Evolutionary conservation across 768 basidiomycete genomes (phyloP).

Genomic region (Filobasidium floriforme): DNA sequence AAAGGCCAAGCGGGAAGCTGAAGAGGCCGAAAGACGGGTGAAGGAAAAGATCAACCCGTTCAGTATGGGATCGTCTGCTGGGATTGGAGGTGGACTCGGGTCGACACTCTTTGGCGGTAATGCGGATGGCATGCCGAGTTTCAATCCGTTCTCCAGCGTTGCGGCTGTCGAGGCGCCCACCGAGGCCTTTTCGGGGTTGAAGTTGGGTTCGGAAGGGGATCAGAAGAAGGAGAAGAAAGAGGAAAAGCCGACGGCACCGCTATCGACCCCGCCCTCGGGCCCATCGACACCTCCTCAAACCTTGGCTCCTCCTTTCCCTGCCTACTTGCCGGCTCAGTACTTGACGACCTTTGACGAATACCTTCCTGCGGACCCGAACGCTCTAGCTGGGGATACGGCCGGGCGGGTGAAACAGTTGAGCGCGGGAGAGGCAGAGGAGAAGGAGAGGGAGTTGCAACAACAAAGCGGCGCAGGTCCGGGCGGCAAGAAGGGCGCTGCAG

Average conservation of each 20-base stretch:
- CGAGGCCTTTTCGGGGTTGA: constrained; percentile 13
- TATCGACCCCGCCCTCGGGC: constrained; percentile 23
- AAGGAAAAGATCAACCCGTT: constrained; percentile 43
- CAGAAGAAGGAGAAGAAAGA: no score
- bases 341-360: constrained; percentile 40
- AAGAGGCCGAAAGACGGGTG: constrained; percentile 27
- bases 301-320: constrained; percentile 37
- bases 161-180: constrained; percentile 11
- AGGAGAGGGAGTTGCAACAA: constrained; percentile 48
- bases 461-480: constrained; percentile 46
- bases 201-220: no score
- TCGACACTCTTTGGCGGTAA: constrained; percentile 28
- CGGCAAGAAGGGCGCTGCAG: constrained; percentile 42
- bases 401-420: constrained; percentile 17
- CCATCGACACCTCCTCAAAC: constrained; percentile 22
- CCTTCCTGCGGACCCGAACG: constrained; percentile 28
- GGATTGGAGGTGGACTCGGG: constrained; percentile 13
- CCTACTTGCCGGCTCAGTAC: constrained; percentile 43
- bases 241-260: constrained; percentile 21
- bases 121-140: constrained; percentile 5
- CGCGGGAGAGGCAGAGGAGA: constrained; percentile 26
- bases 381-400: constrained; percentile 8
- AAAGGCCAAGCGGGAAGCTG: constrained; percentile 27
- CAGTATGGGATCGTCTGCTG: constrained; percentile 25
- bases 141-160: constrained; percentile 26